A percentile compares a stretch with the other conserved stretches of the same genome.
Conservation (phyloP, 192 early-diverging fungal species). For the Umbelopsis vinacea region DNA sequence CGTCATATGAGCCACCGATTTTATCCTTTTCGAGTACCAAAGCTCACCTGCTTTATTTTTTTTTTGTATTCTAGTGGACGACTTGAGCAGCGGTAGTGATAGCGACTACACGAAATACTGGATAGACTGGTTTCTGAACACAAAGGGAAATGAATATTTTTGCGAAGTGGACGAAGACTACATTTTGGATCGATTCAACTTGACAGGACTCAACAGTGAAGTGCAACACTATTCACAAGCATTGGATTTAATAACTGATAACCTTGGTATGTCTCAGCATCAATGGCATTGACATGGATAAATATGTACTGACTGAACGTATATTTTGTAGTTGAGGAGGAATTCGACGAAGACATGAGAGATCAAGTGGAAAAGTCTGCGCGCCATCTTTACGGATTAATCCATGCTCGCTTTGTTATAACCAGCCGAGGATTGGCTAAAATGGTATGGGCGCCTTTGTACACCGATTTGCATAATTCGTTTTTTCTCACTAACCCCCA, state of each 20-base stretch:
- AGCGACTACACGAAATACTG: constrained; percentile 80
- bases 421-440: constrained; percentile 90
- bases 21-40: too few species aligned
- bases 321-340: constrained; percentile 56
- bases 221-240: constrained; percentile 83
- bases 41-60: background rate
- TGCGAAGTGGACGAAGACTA: constrained; percentile 99
- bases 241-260: constrained; percentile 92
- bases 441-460: constrained; percentile 64
- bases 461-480: constrained; percentile 1
- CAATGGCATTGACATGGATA: background rate
- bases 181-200: constrained; percentile 96
- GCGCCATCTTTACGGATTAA: constrained; percentile 95
- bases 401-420: constrained; percentile 96
- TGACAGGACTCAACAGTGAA: constrained; percentile 91
- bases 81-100: constrained; percentile 62
- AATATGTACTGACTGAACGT: background rate
- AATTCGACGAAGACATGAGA: constrained; percentile 70
- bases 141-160: constrained; percentile 97
- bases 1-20: too few species aligned
- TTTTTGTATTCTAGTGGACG: constrained; percentile 48
- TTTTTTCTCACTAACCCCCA: background rate
- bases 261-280: constrained; percentile 53
- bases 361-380: constrained; percentile 88
- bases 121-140: constrained; percentile 93